These are phyloP conservation scores for Flagelloscypha sp. DNA, from an alignment of 768 basidiomycete genomes.

Conservation along the genomic window DNA sequence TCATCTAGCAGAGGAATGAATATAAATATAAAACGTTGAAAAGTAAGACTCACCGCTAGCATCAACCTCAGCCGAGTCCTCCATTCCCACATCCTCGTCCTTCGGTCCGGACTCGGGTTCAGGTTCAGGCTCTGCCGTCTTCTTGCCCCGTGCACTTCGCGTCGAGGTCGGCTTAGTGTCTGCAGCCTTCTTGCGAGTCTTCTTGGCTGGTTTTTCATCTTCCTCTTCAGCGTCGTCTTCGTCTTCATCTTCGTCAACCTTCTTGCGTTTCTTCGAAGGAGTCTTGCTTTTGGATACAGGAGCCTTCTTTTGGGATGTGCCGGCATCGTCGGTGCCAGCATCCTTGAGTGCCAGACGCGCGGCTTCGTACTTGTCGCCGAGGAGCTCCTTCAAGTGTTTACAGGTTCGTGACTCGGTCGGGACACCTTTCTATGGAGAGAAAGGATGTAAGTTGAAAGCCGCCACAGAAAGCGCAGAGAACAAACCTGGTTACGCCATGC, in stretches of 20 bases:
- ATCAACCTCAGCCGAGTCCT: constrained; percentile 10
- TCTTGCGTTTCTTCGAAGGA: constrained; percentile 13
- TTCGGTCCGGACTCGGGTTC: constrained; percentile 16
- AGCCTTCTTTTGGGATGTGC: constrained; percentile 10
- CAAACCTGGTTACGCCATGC: constrained; percentile 27
- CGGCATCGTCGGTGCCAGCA: constrained; percentile 4
- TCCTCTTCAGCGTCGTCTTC: constrained; percentile 7
- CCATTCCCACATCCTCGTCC: constrained; percentile 15
- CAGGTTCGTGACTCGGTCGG: constrained; percentile 41
- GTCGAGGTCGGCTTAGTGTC: constrained; percentile 5
- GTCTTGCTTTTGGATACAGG: constrained; percentile 13
- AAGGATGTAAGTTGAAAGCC: neutral
- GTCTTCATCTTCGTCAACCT: constrained; percentile 7
- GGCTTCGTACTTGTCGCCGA: constrained; percentile 39
- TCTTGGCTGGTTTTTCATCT: constrained; percentile 9
- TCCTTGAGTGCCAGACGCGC: constrained; percentile 30
- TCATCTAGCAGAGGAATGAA: too few species aligned
- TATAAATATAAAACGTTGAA: too few species aligned
- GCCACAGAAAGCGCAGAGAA: constrained; percentile 3
- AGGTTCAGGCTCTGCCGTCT: constrained; percentile 12
- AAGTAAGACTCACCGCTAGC: neutral
- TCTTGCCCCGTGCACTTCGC: constrained; percentile 13
- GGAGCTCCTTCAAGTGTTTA: constrained; percentile 36
- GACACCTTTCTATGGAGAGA: constrained; percentile 16
- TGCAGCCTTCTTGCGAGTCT: constrained; percentile 8